phyloP scores from a whole-genome alignment of 2,329 filamentous ascomycete species.

The Metarhizium humberi region DNA sequence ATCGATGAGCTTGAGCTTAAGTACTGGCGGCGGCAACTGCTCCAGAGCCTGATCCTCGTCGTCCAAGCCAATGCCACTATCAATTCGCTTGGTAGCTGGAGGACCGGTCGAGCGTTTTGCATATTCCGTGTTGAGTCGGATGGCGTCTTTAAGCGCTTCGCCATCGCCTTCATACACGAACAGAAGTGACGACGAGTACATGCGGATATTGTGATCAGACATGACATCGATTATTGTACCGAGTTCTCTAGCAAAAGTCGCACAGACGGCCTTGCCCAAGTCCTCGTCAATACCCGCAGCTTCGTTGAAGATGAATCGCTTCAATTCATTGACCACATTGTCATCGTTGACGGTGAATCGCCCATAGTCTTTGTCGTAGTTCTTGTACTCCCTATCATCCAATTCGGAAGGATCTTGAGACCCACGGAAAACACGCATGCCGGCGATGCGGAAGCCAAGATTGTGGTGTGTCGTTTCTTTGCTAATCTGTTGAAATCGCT shows the following conservation, averaged over 20 bases:
- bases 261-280: constrained; percentile 44
- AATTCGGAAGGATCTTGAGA: constrained; percentile 40
- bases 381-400: constrained; percentile 44
- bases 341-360: constrained; percentile 39
- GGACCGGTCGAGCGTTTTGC: constrained; percentile 23
- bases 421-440: constrained; percentile 55
- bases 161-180: constrained; percentile 59
- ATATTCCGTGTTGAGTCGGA: constrained; percentile 43
- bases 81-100: constrained; percentile 36
- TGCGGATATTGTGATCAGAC: constrained; percentile 48
- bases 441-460: constrained; percentile 54
- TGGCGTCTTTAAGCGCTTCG: constrained; percentile 38
- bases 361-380: constrained; percentile 57
- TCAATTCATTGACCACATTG: constrained; percentile 46
- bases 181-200: constrained; percentile 54
- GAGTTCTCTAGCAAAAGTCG: constrained; percentile 44
- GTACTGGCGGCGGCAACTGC: constrained; percentile 51
- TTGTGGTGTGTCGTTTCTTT: constrained; percentile 49
- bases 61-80: constrained; percentile 45
- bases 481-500: constrained; percentile 50
- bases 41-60: constrained; percentile 37
- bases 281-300: constrained; percentile 49
- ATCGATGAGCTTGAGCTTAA: constrained; percentile 82
- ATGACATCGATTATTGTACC: constrained; percentile 42
- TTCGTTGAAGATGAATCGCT: constrained; percentile 49